Base-by-base conservation (phyloP, 805 yeast genomes). In the Wickerhamomyces pijperi region DNA sequence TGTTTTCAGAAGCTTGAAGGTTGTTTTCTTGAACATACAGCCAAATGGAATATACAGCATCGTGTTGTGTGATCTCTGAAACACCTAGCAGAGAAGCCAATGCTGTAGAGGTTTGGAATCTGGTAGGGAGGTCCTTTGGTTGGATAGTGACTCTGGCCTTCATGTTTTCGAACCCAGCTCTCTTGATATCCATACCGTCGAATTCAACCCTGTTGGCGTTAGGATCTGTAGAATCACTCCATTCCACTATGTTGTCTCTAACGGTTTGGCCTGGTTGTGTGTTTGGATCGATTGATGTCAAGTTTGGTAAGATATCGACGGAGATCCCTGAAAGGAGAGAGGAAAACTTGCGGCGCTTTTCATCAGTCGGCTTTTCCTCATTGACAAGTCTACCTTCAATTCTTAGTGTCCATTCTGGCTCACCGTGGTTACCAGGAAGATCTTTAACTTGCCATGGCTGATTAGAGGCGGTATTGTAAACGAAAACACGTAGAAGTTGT, bases 171-270 rank as follows among this genome's bases (percentile, higher is more conserved):
- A 67, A 61, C 3, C 97, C 97, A 15, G 71, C 64, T 51, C 98
- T 75, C 52, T 82, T 82, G 40, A 92, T 74, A 54, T 88, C 97
- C 41, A 92, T 61, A 1, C 94, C 97, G 58, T 92, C 97, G 56
- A 90, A 90, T 39, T 77, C 75, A 0, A 70, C 72, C 45, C 50
- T 37, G 14, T 65, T 56, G 41, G 59, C 55, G 32, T 59, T 58
- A 9, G 14, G 60, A 42, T 78, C 81, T 3, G 39, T 41, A 16
- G 46, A 44, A 47, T 81, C 88, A 58, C 87, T 88, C 98, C 98
- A 92, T 59, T 92, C 97, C 34, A 90, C 75, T 13, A 82, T 57
- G 19, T 63, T 51, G 16, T 61, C 63, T 36, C 45, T 46, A 7
- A 46, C 43, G 9, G 39, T 41, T 7, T 43, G 34, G 5, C 37